Conservation (phyloP, 495 filamentous ascomycete species). For the Terfezia claveryi region DNA sequence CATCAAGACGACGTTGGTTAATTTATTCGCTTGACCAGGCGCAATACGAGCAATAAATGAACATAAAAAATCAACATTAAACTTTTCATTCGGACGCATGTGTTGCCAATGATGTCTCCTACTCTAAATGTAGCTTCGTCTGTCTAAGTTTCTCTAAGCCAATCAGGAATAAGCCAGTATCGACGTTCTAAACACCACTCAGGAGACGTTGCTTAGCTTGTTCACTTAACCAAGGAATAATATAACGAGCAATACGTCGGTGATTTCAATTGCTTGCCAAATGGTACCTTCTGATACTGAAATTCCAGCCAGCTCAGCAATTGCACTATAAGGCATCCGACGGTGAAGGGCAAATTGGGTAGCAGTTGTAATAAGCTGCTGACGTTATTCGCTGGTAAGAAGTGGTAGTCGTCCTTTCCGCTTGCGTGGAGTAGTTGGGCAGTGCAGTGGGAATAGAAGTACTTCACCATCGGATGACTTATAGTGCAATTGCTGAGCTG, state of each 20-base stretch:
- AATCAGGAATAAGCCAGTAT: not conserved
- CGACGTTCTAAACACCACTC: no score
- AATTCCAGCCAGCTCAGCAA: not conserved
- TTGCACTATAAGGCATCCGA: not conserved
- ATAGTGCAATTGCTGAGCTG: not conserved
- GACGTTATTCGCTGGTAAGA: no score
- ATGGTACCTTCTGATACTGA: not conserved
- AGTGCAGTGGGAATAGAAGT: no score
- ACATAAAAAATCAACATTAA: not conserved
- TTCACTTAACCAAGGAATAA: not conserved
- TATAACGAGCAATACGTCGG: not conserved
- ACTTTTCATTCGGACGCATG: not conserved
- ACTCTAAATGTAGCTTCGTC: conserved; percentile 1
- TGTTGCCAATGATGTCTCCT: not conserved
- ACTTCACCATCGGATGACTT: no score
- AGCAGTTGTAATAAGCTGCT: no score
- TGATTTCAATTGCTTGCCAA: not conserved
- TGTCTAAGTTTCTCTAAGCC: not conserved
- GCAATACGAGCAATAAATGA: no score
- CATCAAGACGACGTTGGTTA: no score
- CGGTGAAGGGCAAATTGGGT: no score
- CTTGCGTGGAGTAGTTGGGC: no score
- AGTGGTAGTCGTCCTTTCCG: no score
- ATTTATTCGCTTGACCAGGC: no score
- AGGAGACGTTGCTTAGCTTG: not conserved